A percentile compares a stretch with the other conserved stretches of the same genome.
phyloP scores from a whole-genome alignment of 179 eudicot species.

The Kewa caespitosa region DNA sequence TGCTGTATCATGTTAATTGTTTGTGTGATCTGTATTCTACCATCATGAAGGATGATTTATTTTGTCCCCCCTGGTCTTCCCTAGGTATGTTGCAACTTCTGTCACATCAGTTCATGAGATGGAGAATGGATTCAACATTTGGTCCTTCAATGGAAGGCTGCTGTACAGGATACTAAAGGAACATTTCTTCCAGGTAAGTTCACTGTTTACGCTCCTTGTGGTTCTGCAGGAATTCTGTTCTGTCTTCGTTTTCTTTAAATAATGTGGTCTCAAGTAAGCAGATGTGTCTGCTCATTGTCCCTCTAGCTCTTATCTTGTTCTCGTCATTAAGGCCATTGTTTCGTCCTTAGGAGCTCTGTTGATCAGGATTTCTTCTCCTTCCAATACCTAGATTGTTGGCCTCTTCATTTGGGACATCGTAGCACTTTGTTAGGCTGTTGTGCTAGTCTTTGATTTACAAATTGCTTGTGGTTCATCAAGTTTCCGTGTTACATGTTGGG shows the following conservation, averaged over 20 bases:
- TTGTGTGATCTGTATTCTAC: not conserved
- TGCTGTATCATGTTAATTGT: not conserved
- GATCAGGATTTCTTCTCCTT: too few species aligned
- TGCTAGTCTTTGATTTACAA: too few species aligned
- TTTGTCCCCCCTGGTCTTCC: not conserved
- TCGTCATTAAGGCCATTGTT: too few species aligned
- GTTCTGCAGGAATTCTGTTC: not conserved
- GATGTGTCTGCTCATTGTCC: too few species aligned
- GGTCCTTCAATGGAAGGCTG: constrained; percentile 84
- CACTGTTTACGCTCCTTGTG: not conserved
- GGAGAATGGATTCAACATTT: constrained; percentile 89
- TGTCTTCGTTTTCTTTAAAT: too few species aligned
- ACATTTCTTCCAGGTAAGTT: constrained; percentile 81
- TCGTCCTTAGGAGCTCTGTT: too few species aligned
- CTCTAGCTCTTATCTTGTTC: too few species aligned
- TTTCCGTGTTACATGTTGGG: too few species aligned
- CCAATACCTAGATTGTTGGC: too few species aligned
- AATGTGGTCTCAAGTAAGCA: too few species aligned
- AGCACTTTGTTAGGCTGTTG: not conserved
- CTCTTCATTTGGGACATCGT: too few species aligned
- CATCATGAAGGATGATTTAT: too few species aligned
- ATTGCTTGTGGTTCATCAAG: not conserved
- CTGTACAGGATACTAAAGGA: constrained; percentile 76
- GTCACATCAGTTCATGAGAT: constrained; percentile 89
- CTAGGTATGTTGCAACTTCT: constrained; percentile 77